These are phyloP conservation scores for Salvia sclarea DNA, from an alignment of 305 asterid species.

Conservation along the genomic window DNA sequence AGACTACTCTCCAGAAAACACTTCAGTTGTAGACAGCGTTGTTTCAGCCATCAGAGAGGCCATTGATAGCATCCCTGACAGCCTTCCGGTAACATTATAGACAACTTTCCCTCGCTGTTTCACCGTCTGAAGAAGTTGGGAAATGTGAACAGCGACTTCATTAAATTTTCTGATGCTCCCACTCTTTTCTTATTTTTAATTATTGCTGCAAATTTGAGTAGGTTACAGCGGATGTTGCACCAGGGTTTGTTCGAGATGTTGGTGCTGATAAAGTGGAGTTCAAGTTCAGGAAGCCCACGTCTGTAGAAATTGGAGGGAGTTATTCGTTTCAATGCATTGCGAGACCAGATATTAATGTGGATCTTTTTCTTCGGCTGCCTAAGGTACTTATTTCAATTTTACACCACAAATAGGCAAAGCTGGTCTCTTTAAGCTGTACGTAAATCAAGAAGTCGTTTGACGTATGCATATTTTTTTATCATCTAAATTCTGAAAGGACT, in stretches of 20 bases:
- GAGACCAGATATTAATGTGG: constrained; percentile 75
- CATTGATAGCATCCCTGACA: constrained; percentile 59
- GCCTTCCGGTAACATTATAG: constrained; percentile 47
- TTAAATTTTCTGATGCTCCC: background rate
- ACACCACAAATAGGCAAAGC: background rate
- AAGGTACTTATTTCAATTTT: constrained; percentile 53
- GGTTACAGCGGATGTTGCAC: constrained; percentile 77
- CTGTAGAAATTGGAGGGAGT: constrained; percentile 79
- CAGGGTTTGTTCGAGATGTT: constrained; percentile 78
- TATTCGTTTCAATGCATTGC: constrained; percentile 68
- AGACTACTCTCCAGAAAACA: constrained; percentile 57
- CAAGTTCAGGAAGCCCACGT: constrained; percentile 71
- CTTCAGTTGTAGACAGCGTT: constrained; percentile 50
- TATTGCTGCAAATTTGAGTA: constrained; percentile 36
- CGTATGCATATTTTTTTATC: constrained; percentile 5
- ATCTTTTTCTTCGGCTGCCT: constrained; percentile 74
- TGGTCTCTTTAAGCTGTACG: background rate
- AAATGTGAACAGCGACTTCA: background rate
- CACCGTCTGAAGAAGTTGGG: background rate
- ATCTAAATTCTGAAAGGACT: background rate
- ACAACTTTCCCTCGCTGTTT: background rate
- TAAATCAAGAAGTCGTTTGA: background rate
- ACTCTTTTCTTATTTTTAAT: background rate
- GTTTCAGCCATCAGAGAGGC: constrained; percentile 61
- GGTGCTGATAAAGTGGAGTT: constrained; percentile 91